phyloP scores from a whole-genome alignment of 208 protist genomes.

The Leishmania braziliensis region DNA sequence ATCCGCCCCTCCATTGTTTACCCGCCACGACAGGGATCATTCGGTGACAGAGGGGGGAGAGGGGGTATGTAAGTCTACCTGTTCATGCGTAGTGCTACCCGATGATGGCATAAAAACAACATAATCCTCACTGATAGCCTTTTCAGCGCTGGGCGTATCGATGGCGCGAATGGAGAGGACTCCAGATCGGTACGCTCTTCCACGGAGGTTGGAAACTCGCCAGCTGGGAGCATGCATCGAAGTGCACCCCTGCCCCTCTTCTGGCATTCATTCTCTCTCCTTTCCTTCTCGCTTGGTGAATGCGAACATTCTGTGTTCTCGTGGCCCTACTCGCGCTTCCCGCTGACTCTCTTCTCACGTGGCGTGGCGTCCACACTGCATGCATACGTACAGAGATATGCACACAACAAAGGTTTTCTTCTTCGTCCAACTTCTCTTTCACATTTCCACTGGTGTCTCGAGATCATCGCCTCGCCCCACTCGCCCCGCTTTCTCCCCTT shows the following conservation, averaged over 20 bases:
- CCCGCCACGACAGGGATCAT: too few relatives aligned
- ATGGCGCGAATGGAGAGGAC: too few relatives aligned
- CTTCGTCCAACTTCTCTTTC: not conserved
- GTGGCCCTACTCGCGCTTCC: not conserved
- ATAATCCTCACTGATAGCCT: too few relatives aligned
- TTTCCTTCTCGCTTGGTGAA: conserved; percentile 4
- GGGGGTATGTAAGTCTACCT: too few relatives aligned
- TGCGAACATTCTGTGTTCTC: not conserved
- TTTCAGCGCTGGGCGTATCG: too few relatives aligned
- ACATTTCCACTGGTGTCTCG: conserved; percentile 9
- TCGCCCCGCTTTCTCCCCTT: not conserved
- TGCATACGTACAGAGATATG: not conserved
- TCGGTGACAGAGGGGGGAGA: too few relatives aligned
- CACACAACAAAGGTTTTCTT: not conserved
- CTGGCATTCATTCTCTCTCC: conserved; percentile 8
- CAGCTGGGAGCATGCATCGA: too few relatives aligned
- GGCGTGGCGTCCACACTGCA: not conserved
- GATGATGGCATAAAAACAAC: too few relatives aligned
- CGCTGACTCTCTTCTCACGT: not conserved
- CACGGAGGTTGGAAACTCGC: too few relatives aligned
- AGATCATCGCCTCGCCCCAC: not conserved
- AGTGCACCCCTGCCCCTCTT: not conserved
- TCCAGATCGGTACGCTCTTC: too few relatives aligned
- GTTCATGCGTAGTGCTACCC: too few relatives aligned
- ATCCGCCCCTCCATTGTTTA: too few relatives aligned